Percentiles rank a stretch among this genome's conserved stretches.
Evolutionary conservation across 176 grass and related monocot species (phyloP).

Genomic region (Phoenix dactylifera): DNA sequence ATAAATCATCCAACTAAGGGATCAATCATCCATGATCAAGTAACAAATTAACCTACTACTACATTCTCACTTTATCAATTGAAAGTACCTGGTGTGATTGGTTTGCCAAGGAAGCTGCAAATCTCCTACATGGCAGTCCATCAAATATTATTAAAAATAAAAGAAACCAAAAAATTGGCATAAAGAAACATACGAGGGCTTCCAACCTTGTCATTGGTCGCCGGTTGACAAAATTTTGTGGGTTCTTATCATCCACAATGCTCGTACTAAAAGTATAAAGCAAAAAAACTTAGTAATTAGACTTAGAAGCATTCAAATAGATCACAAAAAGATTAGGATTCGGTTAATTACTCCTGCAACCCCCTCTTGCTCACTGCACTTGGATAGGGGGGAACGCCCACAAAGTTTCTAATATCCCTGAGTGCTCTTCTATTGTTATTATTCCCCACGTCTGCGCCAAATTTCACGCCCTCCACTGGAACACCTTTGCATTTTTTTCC

Average conservation of each 20-base stretch:
- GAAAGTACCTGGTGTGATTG: conserved; percentile 35
- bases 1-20: too few species aligned
- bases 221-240: conserved; percentile 9
- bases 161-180: not conserved
- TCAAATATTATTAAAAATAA: not conserved
- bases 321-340: not conserved
- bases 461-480: conserved; percentile 60
- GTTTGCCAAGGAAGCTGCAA: conserved; percentile 34
- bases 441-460: conserved; percentile 14
- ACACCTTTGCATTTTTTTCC: conserved; percentile 14
- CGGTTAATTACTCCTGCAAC: conserved; percentile 30
- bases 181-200: not conserved
- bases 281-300: not conserved
- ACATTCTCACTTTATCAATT: too few species aligned
- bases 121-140: conserved; percentile 25
- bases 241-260: conserved; percentile 22
- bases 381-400: conserved; percentile 28
- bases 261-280: conserved; percentile 30
- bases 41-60: too few species aligned
- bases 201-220: conserved; percentile 49
- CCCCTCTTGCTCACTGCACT: conserved; percentile 40
- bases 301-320: not conserved
- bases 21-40: too few species aligned
- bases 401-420: conserved; percentile 48
- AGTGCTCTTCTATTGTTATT: conserved; percentile 45